Base-by-base conservation (phyloP, 2,329 filamentous ascomycete genomes). In the Ophiostoma piceae region DNA sequence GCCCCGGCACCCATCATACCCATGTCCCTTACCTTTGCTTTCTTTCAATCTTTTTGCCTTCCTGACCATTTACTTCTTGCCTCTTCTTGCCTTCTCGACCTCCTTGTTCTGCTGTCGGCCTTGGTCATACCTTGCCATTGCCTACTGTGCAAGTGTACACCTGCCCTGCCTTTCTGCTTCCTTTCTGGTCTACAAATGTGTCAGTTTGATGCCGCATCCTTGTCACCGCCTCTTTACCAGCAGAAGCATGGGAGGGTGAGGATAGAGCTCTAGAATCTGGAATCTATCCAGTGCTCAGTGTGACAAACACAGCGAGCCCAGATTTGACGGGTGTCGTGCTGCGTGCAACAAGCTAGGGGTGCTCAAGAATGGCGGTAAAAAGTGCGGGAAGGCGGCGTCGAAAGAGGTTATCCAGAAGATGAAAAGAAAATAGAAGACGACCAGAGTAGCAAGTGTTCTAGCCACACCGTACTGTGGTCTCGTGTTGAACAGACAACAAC, bases 321-420 rank as follows among this genome's bases (percentile, higher is more conserved):
- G 67, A 70, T 37, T 62, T 70, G 69, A 70, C 69, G 69, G 69
- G 62, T 67, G 62, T 66, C 26, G 69, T 71, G 69, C 69, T 64
- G 67, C 51, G 67, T 68, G 51, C 37, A 71, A 67, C 69, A 29
- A 11, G n/a, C 51, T 11, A 26, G 22, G 60, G 41, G 62, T 29
- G 64, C 43, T 26, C 41, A 69, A 32, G 4, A 32, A 57, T 29
- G n/a, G 29, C 22, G 69, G 41, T 37, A 12, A n/a, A 32, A 32
- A 60, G 4, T 22, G 26, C 26, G n/a, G 22, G 22, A 26, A 57
- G n/a, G 35, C 35, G 35, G 35, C 8, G 35, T 8, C 26, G 26
- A 35, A 35, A 14, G 51, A 22, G 26, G 8, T n/a, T 14, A n/a
- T 6, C 35, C 35, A 35, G 1, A 35, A 5, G 5, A 35, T 35